Evolutionary conservation across 148 eudicot genomes (phyloP).

Genomic region (Vaccinium vitisidaea): DNA sequence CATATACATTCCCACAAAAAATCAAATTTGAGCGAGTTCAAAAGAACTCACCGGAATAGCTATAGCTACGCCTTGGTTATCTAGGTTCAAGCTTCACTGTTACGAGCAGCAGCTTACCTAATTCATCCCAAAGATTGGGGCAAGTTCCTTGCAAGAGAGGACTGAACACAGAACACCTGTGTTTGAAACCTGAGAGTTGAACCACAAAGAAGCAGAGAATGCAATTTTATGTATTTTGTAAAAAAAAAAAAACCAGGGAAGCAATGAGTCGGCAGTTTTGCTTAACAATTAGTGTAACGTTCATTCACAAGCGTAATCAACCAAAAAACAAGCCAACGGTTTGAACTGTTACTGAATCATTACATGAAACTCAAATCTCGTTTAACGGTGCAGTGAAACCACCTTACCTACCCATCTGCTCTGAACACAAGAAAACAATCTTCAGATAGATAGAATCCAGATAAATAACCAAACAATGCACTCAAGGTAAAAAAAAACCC

Average conservation of each 20-base stretch:
- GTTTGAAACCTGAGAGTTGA: not conserved
- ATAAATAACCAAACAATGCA: not conserved
- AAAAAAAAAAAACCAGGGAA: not conserved
- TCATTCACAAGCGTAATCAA: not conserved
- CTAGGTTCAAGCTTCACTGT: not conserved
- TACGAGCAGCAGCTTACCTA: not conserved
- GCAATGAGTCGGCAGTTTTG: not conserved
- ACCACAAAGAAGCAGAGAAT: constrained; percentile 3
- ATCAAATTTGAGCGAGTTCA: not conserved
- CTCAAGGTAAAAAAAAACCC: not conserved
- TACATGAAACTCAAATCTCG: not conserved
- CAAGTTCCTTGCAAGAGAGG: not conserved
- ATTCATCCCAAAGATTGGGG: not conserved
- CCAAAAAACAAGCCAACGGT: not conserved
- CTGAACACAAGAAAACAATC: not conserved
- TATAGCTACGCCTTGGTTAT: not conserved
- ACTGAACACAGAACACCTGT: not conserved
- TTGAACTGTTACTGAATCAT: constrained; percentile 6
- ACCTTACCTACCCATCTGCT: constrained; percentile 3
- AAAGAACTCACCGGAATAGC: not conserved
- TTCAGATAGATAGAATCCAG: constrained; percentile 14
- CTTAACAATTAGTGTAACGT: not conserved
- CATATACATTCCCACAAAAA: not conserved
- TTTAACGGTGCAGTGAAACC: not conserved
- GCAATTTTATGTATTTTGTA: not conserved